Evolutionary conservation across 768 basidiomycete genomes (phyloP), one percentile per base, ranked within the genome.

Genomic region (Phlegmacium glaucopus): DNA sequence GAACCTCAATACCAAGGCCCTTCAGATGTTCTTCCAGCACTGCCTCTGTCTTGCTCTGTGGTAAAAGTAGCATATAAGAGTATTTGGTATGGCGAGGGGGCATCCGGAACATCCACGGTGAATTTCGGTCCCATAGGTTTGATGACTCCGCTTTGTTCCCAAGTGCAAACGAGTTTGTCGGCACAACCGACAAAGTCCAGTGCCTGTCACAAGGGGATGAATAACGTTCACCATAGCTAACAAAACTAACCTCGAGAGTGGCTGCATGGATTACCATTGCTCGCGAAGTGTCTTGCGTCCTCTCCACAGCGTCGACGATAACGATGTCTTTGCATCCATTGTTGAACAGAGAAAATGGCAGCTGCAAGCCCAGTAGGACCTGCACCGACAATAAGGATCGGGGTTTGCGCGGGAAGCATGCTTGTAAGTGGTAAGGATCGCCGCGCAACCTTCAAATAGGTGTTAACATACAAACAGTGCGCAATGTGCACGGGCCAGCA

Each of bases 301-400:
- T 22, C 28, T 41, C 32, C 3, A 17, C 22, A 13, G 47, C 47
- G 12, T 48, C 47, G n/a, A 48, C 47, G 12, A 48, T 48, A 25
- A 37, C 34, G 10, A 48, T 37, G n/a, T 48, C 40, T 15, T 41
- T 48, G 22, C 28, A 7, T 7, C 47, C 47, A 27, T 42, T 29
- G n/a, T 42, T 17, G 12, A 35, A 28, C 8, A 48, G 41, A 11
- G 47, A 48, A n/a, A 12, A 36, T 36, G 11, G 47, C 47, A 25
- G 47, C 47, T 9, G 40, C 40, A 35, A 48, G 40, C 8, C 47
- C 47, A 3, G 47, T 18, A 36, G 47, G 47, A 35, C 47, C 47
- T 2, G 47, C 47, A 17, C 47, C 47, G 4, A 48, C 47, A 18
- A 48, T 42, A 12, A 48, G 47, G 12, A 48, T 40, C 15, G 39